A percentile compares a stretch with the other conserved stretches of the same genome.
Evolutionary conservation across 148 eudicot species (phyloP).

Genomic region (Arbutus unedo): DNA sequence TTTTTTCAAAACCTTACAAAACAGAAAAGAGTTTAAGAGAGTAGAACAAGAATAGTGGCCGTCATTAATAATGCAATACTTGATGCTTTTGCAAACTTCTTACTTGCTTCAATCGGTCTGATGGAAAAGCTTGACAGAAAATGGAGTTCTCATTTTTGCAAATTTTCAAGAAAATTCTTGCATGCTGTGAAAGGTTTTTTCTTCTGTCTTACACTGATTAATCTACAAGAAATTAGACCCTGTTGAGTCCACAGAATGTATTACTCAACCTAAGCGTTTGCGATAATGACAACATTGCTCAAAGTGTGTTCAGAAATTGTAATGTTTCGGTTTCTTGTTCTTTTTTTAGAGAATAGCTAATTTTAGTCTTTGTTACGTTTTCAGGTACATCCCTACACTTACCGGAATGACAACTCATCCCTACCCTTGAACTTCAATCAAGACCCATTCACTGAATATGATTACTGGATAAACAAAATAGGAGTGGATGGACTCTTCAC

Average conservation of each 20-base stretch:
- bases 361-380: not conserved
- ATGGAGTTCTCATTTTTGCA: not conserved
- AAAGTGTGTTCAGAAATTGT: not conserved
- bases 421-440: conserved; percentile 69
- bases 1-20: too few species aligned
- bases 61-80: not conserved
- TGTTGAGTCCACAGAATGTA: not conserved
- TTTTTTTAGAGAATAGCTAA: not conserved
- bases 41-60: not conserved
- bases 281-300: not conserved
- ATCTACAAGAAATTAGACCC: not conserved
- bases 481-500: conserved; percentile 93
- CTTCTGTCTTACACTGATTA: not conserved
- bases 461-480: conserved; percentile 72
- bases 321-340: not conserved
- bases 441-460: conserved; percentile 78
- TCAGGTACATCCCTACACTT: conserved; percentile 97
- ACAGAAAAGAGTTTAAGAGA: too few species aligned
- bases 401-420: conserved; percentile 65
- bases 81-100: not conserved
- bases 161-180: not conserved
- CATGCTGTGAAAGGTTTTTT: not conserved
- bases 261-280: not conserved
- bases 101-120: not conserved
- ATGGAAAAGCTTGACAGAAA: not conserved